phyloP scores from a whole-genome alignment of 306 rosid species.

The Medicago arabica region DNA sequence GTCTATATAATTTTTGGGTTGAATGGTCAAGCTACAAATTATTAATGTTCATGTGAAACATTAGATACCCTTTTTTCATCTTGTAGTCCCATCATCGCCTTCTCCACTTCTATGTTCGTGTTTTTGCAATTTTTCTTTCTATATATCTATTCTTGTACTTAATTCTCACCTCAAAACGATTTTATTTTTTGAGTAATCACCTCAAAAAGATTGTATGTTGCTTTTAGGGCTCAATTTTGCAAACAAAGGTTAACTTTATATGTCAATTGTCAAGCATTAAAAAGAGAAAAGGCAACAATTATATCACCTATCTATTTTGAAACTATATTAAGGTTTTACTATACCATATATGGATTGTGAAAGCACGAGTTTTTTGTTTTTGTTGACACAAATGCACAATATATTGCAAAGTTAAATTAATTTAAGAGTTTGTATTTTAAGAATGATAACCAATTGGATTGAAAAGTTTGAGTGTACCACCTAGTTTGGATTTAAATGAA shows the following conservation, averaged over 20 bases:
- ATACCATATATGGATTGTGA: neutral
- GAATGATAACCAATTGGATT: neutral
- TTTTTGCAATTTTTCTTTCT: constrained; percentile 5
- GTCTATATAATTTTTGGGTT: constrained; percentile 53
- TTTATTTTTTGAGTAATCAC: too few relatives aligned
- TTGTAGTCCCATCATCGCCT: neutral
- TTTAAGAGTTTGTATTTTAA: too few relatives aligned
- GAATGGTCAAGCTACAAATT: constrained; percentile 92
- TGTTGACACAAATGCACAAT: too few relatives aligned
- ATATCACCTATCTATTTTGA: neutral
- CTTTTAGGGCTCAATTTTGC: neutral
- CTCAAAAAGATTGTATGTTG: neutral
- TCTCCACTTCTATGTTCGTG: constrained; percentile 21
- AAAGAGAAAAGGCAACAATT: neutral
- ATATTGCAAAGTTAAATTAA: too few relatives aligned
- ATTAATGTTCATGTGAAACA: constrained; percentile 61
- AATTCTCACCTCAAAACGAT: neutral
- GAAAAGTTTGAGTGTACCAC: too few relatives aligned
- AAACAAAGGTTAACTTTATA: neutral
- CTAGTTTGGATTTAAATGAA: too few relatives aligned
- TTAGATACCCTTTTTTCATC: constrained; percentile 51
- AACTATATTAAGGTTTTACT: neutral
- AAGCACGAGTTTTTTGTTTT: too few relatives aligned
- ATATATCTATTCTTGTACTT: neutral
- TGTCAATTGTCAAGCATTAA: neutral